Base-by-base conservation (phyloP, 225 moss, liverwort and hornwort species). In the Rhytidiadelphus loreus region DNA sequence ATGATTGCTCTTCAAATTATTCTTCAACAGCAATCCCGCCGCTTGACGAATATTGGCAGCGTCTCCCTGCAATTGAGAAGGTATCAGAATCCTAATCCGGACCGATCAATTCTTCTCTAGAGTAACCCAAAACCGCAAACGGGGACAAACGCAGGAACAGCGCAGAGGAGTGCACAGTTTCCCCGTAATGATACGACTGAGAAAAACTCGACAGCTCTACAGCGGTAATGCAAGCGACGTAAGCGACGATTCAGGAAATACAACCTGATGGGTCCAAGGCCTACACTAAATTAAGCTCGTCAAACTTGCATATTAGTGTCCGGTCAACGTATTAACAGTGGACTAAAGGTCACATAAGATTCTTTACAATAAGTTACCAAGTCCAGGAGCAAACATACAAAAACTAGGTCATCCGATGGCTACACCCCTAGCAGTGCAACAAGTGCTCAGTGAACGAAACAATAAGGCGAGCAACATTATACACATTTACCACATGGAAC, bases 11-110 rank as follows among this genome's bases (percentile, higher is more conserved):
- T 98, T 98, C 95, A 98, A 91, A 91, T 98, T 98, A 93, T 98
- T 98, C 96, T 98, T 98, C 95, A 98, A 91, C 86, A 99, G 90
- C 95, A 99, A 96, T 85, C 98, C 98, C 48, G 98, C 98, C 82
- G 98, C 97, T 94, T 99, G 98, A 83, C 98, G 95, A 83, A 97
- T 97, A 88, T 96, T 94, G 63, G 93, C 92, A 88, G 97, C 96
- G 80, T 97, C 96, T 84, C 98, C 98, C 98, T 99, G 96, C 87
- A 88, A 86, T 86, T 68, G 46, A 78, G 72, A 87, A 63, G 37
- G 43, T n/a, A 46, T 90, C 87, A 90, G 59, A 85, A 80, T 26
- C 56, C 57, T 73, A 87, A 80, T 92, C 80, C 83, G 32, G 48
- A 81, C 76, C 41, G 37, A 60, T 39, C 64, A 64, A 52, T 66